Conservation (phyloP, 495 filamentous ascomycete genomes). For the Glonium stellatum region DNA sequence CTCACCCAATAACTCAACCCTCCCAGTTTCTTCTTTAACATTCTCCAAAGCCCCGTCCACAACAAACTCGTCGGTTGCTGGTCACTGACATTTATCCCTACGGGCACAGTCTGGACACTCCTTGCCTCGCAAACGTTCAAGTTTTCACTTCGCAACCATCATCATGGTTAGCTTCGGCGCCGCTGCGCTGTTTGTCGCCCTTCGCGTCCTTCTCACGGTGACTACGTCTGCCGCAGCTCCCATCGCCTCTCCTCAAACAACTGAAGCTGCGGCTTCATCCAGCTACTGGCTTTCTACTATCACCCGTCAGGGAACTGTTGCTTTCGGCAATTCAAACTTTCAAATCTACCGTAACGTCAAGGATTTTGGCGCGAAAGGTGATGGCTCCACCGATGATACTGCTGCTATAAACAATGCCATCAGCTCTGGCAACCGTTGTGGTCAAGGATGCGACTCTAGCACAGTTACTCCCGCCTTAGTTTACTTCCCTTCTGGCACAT, state of each 20-base stretch:
- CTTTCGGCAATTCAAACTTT: constrained; percentile 27
- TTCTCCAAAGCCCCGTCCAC: background rate
- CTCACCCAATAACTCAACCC: background rate
- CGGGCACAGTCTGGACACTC: constrained; percentile 9
- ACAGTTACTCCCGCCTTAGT: constrained; percentile 45
- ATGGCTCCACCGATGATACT: constrained; percentile 46
- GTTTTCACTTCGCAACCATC: constrained; percentile 9
- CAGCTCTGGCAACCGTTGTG: constrained; percentile 45
- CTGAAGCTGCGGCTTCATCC: constrained; percentile 24
- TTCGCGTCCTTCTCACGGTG: constrained; percentile 18
- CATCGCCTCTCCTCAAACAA: constrained; percentile 27
- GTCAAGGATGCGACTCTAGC: constrained; percentile 44
- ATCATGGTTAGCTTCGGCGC: constrained; percentile 26
- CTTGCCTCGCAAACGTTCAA: constrained; percentile 3
- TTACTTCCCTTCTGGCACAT: constrained; percentile 57
- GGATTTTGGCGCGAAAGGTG: constrained; percentile 44
- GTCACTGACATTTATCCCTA: constrained; percentile 21
- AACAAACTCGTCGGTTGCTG: constrained; percentile 19
- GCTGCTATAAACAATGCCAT: constrained; percentile 48
- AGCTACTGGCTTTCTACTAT: constrained; percentile 72
- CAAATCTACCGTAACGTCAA: constrained; percentile 43
- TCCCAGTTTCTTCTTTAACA: background rate
- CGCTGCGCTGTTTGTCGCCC: constrained; percentile 20
- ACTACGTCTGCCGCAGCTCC: constrained; percentile 20
- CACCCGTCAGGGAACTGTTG: constrained; percentile 58